A percentile compares a stretch with the other conserved stretches of the same genome.
Conservation (phyloP, 805 yeast genomes). For the Metschnikowia lachancei region DNA sequence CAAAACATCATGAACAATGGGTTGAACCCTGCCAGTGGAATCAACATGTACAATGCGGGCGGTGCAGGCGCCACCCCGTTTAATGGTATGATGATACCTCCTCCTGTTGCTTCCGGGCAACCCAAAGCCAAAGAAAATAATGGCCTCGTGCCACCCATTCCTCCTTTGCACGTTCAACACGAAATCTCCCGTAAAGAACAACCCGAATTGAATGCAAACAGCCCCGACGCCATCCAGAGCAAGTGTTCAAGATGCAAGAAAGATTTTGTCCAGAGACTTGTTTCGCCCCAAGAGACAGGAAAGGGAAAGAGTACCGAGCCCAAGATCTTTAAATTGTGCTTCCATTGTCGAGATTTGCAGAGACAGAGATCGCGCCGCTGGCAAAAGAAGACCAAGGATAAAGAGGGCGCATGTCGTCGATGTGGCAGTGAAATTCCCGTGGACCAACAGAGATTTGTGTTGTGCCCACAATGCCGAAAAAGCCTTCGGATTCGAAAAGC, state of each 20-base stretch:
- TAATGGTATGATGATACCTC: conserved; percentile 12
- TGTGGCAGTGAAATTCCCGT: conserved; percentile 57
- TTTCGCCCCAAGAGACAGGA: conserved; percentile 29
- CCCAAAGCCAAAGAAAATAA: conserved; percentile 13
- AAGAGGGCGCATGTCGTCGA: conserved; percentile 61
- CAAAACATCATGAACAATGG: neutral
- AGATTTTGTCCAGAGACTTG: conserved; percentile 47
- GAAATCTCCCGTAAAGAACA: conserved; percentile 26
- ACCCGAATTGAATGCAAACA: conserved; percentile 6
- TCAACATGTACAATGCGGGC: neutral
- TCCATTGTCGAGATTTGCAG: conserved; percentile 63
- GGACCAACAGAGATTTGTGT: conserved; percentile 50
- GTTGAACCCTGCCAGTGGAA: neutral
- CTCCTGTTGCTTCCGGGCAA: conserved; percentile 3
- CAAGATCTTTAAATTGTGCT: conserved; percentile 54
- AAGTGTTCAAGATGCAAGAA: conserved; percentile 60
- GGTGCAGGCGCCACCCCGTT: conserved; percentile 12
- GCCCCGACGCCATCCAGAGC: conserved; percentile 14
- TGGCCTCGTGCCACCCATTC: conserved; percentile 34
- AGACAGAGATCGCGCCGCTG: conserved; percentile 61
- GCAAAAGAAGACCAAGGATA: conserved; percentile 60
- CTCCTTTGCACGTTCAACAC: conserved; percentile 45
- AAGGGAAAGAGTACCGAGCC: conserved; percentile 36
- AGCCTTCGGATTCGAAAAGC: conserved; percentile 55
- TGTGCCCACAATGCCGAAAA: conserved; percentile 60